Conservation (phyloP, 1,284 basidiomycete species). For the Dichomitus squalens region DNA sequence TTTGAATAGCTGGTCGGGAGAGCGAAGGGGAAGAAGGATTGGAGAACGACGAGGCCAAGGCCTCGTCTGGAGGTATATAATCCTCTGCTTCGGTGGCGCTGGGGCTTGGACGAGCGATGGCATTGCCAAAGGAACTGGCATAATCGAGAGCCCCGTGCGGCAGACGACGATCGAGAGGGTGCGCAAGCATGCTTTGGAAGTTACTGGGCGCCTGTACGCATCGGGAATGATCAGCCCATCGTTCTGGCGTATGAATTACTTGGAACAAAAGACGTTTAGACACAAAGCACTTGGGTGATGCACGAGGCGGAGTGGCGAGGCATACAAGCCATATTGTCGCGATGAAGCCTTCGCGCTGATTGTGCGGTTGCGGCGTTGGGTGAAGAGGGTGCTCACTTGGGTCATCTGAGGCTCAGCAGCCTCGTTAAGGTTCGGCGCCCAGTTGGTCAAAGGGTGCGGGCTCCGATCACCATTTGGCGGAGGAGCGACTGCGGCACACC, state of each 20-base stretch:
- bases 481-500: conserved; percentile 5
- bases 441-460: conserved; percentile 20
- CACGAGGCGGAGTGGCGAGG: conserved; percentile 4
- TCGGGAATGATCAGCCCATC: conserved; percentile 24
- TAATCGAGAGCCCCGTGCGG: conserved; percentile 15
- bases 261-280: conserved; percentile 14
- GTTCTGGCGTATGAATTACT: conserved; percentile 13
- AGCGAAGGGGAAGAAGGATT: neutral
- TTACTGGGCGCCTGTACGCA: conserved; percentile 18
- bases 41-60: conserved; percentile 3
- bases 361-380: neutral
- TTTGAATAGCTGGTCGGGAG: conserved; percentile 1
- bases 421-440: conserved; percentile 10
- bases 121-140: conserved; percentile 14
- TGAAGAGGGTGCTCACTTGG: conserved; percentile 5
- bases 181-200: conserved; percentile 20
- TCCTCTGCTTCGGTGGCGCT: conserved; percentile 20
- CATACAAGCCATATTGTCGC: conserved; percentile 6
- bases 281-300: conserved; percentile 18
- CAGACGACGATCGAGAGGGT: conserved; percentile 3
- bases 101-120: conserved; percentile 11
- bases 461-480: conserved; percentile 10
- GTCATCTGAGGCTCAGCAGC: conserved; percentile 11
- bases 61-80: conserved; percentile 16
- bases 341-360: neutral